A percentile compares a stretch with the other conserved stretches of the same genome.
These are phyloP conservation scores for Pecoramyces ruminantium DNA, from an alignment of 192 early-diverging fungal species.

Conservation along the genomic window DNA sequence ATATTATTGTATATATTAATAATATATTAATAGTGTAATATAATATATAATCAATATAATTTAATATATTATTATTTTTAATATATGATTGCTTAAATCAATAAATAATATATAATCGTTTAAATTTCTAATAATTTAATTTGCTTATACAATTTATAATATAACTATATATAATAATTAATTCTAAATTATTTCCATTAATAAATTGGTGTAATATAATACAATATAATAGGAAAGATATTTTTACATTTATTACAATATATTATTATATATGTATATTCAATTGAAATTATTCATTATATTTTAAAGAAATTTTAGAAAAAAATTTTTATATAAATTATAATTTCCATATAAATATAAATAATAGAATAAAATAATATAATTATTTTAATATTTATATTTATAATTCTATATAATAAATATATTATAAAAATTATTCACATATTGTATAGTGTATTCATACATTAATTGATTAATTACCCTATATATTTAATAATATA, in stretches of 20 bases:
- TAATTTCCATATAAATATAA: no score
- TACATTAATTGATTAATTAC: neutral
- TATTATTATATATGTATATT: neutral
- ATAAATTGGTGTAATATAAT: neutral
- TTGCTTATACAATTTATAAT: neutral
- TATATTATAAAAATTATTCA: neutral
- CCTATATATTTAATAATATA: neutral
- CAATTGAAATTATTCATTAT: neutral
- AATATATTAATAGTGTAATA: neutral
- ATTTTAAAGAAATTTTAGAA: neutral
- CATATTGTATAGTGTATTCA: neutral
- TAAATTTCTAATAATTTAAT: neutral
- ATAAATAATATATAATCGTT: neutral
- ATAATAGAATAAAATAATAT: no score
- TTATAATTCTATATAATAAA: no score
- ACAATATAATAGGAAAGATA: neutral
- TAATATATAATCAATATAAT: neutral
- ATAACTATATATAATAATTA: neutral
- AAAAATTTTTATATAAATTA: neutral
- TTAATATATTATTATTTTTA: neutral
- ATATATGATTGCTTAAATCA: neutral
- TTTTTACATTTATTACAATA: no score
- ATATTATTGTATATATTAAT: no score
- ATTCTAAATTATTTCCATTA: neutral
- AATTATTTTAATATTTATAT: no score